Conservation (phyloP, 768 basidiomycete species). For the Tulasnella sp. region DNA sequence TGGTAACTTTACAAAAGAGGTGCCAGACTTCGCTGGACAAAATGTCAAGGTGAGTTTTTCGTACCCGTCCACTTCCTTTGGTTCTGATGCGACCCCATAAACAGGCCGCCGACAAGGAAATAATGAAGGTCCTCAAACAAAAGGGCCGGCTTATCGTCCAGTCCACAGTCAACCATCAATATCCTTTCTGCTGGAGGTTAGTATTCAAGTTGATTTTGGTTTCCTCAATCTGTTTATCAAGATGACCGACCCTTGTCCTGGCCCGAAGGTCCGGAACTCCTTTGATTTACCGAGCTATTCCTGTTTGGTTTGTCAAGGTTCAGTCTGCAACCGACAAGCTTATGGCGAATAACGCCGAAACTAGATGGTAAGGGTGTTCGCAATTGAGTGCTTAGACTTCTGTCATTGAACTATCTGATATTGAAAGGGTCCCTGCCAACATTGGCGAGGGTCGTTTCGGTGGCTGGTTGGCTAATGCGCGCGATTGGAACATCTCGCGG, state of each 20-base stretch:
- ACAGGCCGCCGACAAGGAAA: slow-evolving; percentile 89
- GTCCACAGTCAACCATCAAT: slow-evolving; percentile 77
- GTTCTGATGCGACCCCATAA: too few species aligned
- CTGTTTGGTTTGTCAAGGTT: slow-evolving; percentile 91
- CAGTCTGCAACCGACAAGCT: slow-evolving; percentile 75
- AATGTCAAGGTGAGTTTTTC: slow-evolving; percentile 82
- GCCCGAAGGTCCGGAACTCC: slow-evolving; percentile 76
- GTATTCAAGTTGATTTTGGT: slow-evolving; percentile 1
- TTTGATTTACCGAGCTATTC: slow-evolving; percentile 90
- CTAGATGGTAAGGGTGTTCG: slow-evolving; percentile 55
- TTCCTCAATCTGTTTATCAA: not conserved
- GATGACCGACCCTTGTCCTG: slow-evolving; percentile 1
- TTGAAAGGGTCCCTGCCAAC: slow-evolving; percentile 74
- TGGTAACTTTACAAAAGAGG: slow-evolving; percentile 79
- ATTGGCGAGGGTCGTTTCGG: slow-evolving; percentile 91
- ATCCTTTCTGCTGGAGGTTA: slow-evolving; percentile 96
- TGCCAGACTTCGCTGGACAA: slow-evolving; percentile 78
- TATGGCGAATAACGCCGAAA: slow-evolving; percentile 80
- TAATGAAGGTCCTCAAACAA: slow-evolving; percentile 80
- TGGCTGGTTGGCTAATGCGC: slow-evolving; percentile 95
- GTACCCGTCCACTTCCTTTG: too few species aligned
- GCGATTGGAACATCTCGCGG: slow-evolving; percentile 98
- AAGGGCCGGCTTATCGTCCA: slow-evolving; percentile 83
- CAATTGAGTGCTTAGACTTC: not conserved
- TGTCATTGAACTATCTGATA: slow-evolving; percentile 14